A percentile compares a stretch with the other conserved stretches of the same genome.
Evolutionary conservation across 345 rosid genomes (phyloP).

Genomic region (Psidium guajava): DNA sequence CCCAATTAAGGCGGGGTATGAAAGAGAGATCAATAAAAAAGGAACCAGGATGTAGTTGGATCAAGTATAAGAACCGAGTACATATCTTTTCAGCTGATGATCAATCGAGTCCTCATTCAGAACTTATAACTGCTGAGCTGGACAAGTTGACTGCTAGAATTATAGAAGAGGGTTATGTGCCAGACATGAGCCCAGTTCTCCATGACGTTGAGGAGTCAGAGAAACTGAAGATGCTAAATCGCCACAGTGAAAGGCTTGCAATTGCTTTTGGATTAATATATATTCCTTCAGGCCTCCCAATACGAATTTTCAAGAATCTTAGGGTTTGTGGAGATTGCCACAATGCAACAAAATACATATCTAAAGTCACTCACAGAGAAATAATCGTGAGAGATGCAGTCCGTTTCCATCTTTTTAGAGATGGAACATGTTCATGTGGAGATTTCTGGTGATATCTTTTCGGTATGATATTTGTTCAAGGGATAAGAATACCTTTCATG

Average conservation of each 20-base stretch:
- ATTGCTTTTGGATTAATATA: slow-evolving; percentile 79
- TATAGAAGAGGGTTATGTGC: slow-evolving; percentile 60
- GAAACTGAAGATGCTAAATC: slow-evolving; percentile 75
- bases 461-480: background rate
- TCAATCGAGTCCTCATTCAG: slow-evolving; percentile 52
- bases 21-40: slow-evolving; percentile 61
- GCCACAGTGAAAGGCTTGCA: slow-evolving; percentile 90
- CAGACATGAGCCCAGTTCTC: slow-evolving; percentile 62
- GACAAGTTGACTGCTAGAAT: slow-evolving; percentile 50
- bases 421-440: slow-evolving; percentile 89
- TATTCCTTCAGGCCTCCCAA: slow-evolving; percentile 57
- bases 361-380: slow-evolving; percentile 74
- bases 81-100: slow-evolving; percentile 80
- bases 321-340: slow-evolving; percentile 94
- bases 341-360: slow-evolving; percentile 78
- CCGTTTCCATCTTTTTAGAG: slow-evolving; percentile 73
- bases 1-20: slow-evolving; percentile 59
- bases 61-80: slow-evolving; percentile 57
- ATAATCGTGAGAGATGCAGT: slow-evolving; percentile 88
- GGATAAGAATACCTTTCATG: background rate
- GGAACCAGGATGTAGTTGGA: slow-evolving; percentile 96
- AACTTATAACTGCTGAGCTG: slow-evolving; percentile 61
- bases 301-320: slow-evolving; percentile 68
- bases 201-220: slow-evolving; percentile 66
- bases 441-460: slow-evolving; percentile 70